Evolutionary conservation across 345 rosid species (phyloP).

Genomic region (Populus euphratica): DNA sequence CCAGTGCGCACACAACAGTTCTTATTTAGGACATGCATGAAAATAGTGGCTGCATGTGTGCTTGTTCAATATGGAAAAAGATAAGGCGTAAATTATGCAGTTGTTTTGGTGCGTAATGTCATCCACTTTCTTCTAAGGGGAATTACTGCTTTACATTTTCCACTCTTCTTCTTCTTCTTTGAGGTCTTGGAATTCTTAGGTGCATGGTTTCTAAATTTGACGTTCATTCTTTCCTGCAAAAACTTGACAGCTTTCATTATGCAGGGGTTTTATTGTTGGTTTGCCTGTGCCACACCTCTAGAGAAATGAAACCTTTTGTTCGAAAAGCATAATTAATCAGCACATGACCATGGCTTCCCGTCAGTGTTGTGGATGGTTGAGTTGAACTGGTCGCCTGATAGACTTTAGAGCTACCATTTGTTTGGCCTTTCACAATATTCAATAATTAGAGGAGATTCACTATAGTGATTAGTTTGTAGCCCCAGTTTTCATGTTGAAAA

Average conservation of each 20-base stretch:
- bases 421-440: slow-evolving; percentile 7
- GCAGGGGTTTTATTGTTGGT: slow-evolving; percentile 4
- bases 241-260: background rate
- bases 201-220: background rate
- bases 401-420: slow-evolving; percentile 3
- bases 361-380: background rate
- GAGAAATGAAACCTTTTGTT: background rate
- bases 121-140: background rate
- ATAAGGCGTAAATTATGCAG: background rate
- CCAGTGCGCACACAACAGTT: background rate
- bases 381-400: background rate
- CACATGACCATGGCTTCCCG: background rate
- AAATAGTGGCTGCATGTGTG: background rate
- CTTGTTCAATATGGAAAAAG: background rate
- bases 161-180: background rate
- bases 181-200: background rate
- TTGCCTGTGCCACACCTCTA: background rate
- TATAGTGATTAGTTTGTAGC: slow-evolving; percentile 9
- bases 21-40: background rate
- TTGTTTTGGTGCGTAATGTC: background rate
- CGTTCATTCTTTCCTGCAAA: background rate
- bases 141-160: background rate
- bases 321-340: background rate
- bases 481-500: slow-evolving; percentile 5
- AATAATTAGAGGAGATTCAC: slow-evolving; percentile 18